phyloP scores from a whole-genome alignment of 2,329 filamentous ascomycete genomes.

The Paecilomyces sp. region DNA sequence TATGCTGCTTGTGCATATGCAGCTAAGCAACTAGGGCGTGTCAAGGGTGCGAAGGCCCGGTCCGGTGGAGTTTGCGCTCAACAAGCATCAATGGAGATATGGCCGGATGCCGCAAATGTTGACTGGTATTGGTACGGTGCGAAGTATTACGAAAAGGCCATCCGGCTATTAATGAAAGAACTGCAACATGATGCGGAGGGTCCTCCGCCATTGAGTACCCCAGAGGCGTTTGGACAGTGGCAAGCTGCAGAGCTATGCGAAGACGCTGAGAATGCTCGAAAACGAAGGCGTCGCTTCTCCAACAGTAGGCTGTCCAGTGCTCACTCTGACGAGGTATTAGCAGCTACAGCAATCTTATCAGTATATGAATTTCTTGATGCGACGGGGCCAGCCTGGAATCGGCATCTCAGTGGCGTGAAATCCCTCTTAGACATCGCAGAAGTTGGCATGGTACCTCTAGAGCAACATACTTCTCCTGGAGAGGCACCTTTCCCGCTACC shows the following conservation, averaged over 20 bases:
- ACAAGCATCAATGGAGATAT: constrained; percentile 49
- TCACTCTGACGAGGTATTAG: constrained; percentile 52
- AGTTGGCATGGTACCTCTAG: constrained; percentile 33
- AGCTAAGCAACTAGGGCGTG: constrained; percentile 53
- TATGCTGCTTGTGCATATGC: constrained; percentile 54
- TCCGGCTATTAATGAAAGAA: constrained; percentile 48
- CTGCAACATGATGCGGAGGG: constrained; percentile 30
- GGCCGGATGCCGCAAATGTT: constrained; percentile 40
- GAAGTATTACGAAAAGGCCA: constrained; percentile 57
- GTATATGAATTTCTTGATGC: constrained; percentile 63
- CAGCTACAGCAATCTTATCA: constrained; percentile 59
- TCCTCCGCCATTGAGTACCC: constrained; percentile 24
- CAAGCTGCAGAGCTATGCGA: constrained; percentile 26
- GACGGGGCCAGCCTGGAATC: constrained; percentile 55
- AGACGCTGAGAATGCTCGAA: constrained; percentile 34
- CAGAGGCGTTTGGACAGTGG: constrained; percentile 29
- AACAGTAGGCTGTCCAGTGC: constrained; percentile 38
- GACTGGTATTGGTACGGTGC: constrained; percentile 57
- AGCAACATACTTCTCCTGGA: constrained; percentile 37
- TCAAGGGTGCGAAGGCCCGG: constrained; percentile 46
- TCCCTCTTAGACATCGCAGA: constrained; percentile 48
- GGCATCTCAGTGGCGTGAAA: constrained; percentile 60
- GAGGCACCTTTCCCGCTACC: constrained; percentile 19
- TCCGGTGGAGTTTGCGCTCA: constrained; percentile 38
- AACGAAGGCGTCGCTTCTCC: constrained; percentile 33